Evolutionary conservation across 441 rosid species (phyloP).

Genomic region (Croton laevigatus): DNA sequence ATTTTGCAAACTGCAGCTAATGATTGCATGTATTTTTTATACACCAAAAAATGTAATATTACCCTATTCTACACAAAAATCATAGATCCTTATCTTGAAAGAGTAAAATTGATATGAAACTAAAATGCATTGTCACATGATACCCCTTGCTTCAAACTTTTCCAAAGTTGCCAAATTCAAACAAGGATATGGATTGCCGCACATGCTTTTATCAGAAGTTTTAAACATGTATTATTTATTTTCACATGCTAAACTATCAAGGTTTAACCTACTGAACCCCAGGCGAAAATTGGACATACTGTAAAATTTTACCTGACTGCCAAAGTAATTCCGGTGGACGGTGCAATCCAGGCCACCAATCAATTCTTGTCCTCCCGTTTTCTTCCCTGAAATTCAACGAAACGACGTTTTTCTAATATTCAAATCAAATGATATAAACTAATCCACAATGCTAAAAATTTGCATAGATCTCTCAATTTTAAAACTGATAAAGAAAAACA

Average conservation of each 20-base stretch:
- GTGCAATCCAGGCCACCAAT: conserved; percentile 88
- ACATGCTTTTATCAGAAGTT: not conserved
- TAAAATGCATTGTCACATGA: not conserved
- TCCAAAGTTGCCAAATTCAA: not conserved
- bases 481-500: not conserved
- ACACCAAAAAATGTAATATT: not conserved
- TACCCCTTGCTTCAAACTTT: not conserved
- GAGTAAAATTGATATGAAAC: not conserved
- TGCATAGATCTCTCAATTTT: not conserved
- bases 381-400: conserved; percentile 61
- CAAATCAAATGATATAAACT: not conserved
- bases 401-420: not conserved
- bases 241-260: not conserved
- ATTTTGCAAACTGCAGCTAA: not conserved
- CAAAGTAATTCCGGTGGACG: conserved; percentile 82
- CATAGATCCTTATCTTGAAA: not conserved
- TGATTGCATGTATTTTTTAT: not conserved
- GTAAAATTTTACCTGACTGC: conserved; percentile 67
- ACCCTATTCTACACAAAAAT: not conserved
- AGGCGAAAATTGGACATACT: not conserved
- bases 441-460: not conserved
- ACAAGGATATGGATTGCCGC: not conserved
- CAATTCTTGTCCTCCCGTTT: conserved; percentile 85
- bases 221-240: not conserved
- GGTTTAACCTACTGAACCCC: not conserved